A percentile compares a stretch with the other conserved stretches of the same genome.
These are phyloP conservation scores for Dryadomyces quercus-mongolicae DNA, from an alignment of 2,329 filamentous ascomycete genomes.

Conservation along the genomic window DNA sequence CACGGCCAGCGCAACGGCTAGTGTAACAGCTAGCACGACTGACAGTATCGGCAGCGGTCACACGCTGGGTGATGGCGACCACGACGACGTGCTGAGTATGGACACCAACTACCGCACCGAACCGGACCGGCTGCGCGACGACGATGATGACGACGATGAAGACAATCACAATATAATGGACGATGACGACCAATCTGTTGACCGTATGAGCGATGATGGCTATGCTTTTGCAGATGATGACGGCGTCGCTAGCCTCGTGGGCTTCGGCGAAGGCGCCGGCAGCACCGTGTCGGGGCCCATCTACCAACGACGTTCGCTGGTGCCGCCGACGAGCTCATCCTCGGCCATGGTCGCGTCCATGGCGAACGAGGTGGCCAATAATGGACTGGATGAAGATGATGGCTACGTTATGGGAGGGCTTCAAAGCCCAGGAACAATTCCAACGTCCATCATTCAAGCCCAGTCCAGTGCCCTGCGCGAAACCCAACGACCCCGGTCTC, in stretches of 20 bases:
- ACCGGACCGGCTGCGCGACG: constrained; percentile 14
- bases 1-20: constrained; percentile 79
- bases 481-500: constrained; percentile 18
- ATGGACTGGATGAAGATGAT: neutral
- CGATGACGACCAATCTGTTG: constrained; percentile 38
- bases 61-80: constrained; percentile 19
- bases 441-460: constrained; percentile 14
- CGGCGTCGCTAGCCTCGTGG: constrained; percentile 67
- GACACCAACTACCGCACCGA: constrained; percentile 40
- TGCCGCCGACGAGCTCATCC: constrained; percentile 15
- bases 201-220: constrained; percentile 60
- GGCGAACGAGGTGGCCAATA: neutral
- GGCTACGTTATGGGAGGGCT: neutral
- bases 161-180: constrained; percentile 30
- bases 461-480: constrained; percentile 26
- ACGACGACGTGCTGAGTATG: constrained; percentile 62
- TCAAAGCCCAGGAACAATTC: constrained; percentile 25
- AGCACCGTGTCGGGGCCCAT: constrained; percentile 74
- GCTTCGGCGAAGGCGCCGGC: constrained; percentile 83
- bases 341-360: constrained; percentile 18
- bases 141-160: constrained; percentile 15
- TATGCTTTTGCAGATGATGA: constrained; percentile 44
- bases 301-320: constrained; percentile 35
- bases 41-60: constrained; percentile 13
- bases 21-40: constrained; percentile 56